Conservation (phyloP, 2,329 filamentous ascomycete species). For the Cladosporium sp. region DNA sequence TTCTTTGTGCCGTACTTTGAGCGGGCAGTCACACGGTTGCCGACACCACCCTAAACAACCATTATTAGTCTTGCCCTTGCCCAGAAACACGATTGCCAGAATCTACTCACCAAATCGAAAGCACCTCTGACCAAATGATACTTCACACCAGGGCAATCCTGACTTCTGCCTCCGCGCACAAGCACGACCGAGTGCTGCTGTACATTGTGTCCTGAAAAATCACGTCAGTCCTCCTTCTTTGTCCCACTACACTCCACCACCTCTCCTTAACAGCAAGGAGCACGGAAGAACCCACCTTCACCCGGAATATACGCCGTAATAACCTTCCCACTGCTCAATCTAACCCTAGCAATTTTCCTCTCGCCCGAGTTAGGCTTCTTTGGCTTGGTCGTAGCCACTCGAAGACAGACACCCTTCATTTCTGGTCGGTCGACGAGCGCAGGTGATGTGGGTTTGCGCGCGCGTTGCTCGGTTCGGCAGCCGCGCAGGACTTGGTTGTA, state of each 20-base stretch:
- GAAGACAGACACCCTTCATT: slow-evolving; percentile 93
- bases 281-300: slow-evolving; percentile 56
- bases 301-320: slow-evolving; percentile 94
- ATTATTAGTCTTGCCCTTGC: not conserved
- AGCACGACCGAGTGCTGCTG: slow-evolving; percentile 98
- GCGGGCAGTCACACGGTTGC: slow-evolving; percentile 73
- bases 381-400: slow-evolving; percentile 87
- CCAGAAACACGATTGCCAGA: not conserved
- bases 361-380: slow-evolving; percentile 99
- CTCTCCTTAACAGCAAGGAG: not conserved
- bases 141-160: slow-evolving; percentile 98
- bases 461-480: slow-evolving; percentile 72
- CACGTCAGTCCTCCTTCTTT: not conserved
- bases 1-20: slow-evolving; percentile 99
- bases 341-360: slow-evolving; percentile 88
- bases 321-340: slow-evolving; percentile 79
- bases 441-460: slow-evolving; percentile 82
- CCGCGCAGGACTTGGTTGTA: slow-evolving; percentile 56
- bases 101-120: slow-evolving; percentile 75
- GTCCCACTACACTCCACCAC: not conserved
- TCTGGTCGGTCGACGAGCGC: slow-evolving; percentile 72
- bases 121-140: slow-evolving; percentile 91
- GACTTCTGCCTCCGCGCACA: slow-evolving; percentile 84
- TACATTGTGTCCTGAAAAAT: slow-evolving; percentile 73
- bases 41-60: slow-evolving; percentile 72